These are phyloP conservation scores for Aureobasidium musti DNA, from an alignment of 2,329 filamentous ascomycete genomes.

Conservation along the genomic window DNA sequence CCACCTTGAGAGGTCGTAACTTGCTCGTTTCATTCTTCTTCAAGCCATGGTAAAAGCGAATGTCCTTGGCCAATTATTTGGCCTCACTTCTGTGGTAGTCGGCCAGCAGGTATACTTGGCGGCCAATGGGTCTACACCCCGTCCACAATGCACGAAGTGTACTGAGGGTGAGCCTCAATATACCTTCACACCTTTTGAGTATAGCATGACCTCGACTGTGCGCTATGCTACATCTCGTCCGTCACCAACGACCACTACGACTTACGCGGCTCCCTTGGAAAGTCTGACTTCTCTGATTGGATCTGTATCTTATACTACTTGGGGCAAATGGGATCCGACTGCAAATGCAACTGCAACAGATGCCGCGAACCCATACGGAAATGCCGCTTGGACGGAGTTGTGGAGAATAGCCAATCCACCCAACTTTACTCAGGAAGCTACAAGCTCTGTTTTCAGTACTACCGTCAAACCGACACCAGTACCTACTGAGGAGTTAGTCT, in stretches of 20 bases:
- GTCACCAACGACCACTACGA: slow-evolving; percentile 40
- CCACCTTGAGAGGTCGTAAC: background rate
- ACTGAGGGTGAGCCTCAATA: slow-evolving; percentile 38
- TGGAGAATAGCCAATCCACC: slow-evolving; percentile 43
- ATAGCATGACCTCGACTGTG: slow-evolving; percentile 46
- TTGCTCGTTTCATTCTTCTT: background rate
- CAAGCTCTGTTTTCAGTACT: slow-evolving; percentile 39
- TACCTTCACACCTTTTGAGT: slow-evolving; percentile 40
- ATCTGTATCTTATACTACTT: slow-evolving; percentile 45
- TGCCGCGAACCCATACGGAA: slow-evolving; percentile 18
- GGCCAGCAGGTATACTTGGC: slow-evolving; percentile 44
- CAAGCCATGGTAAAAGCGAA: slow-evolving; percentile 4
- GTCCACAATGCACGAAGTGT: slow-evolving; percentile 37
- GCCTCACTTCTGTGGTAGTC: slow-evolving; percentile 8
- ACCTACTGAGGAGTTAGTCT: slow-evolving; percentile 56
- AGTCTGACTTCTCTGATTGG: slow-evolving; percentile 43
- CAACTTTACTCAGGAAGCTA: slow-evolving; percentile 45
- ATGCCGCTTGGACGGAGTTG: slow-evolving; percentile 31
- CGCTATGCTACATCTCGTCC: slow-evolving; percentile 44
- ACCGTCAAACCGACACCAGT: slow-evolving; percentile 59
- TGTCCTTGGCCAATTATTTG: background rate
- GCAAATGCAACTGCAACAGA: slow-evolving; percentile 43
- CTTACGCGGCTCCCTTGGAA: slow-evolving; percentile 44
- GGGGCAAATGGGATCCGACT: slow-evolving; percentile 47
- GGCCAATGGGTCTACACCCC: slow-evolving; percentile 37